Evolutionary conservation across 2,329 filamentous ascomycete species (phyloP).

Genomic region (Aspergillus fijiensis): DNA sequence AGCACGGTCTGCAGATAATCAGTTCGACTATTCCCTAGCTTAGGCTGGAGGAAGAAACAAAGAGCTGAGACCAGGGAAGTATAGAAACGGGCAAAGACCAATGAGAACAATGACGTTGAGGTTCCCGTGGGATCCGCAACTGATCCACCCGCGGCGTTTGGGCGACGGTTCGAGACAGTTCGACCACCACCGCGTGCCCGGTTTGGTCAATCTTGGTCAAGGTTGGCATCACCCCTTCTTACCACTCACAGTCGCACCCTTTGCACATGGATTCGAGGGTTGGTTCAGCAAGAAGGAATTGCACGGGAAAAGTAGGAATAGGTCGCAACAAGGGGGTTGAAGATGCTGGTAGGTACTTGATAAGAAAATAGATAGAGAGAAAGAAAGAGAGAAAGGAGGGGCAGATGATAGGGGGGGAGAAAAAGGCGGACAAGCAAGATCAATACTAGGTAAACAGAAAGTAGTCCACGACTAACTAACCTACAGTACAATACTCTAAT

Average conservation of each 20-base stretch:
- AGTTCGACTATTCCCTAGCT: neutral
- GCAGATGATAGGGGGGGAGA: neutral
- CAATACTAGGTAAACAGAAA: neutral
- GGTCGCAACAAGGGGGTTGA: neutral
- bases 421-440: neutral
- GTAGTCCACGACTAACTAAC: too few relatives aligned
- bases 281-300: neutral
- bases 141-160: constrained; percentile 13
- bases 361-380: neutral
- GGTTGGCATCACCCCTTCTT: neutral
- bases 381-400: neutral
- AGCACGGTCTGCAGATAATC: neutral
- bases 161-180: constrained; percentile 13
- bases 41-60: too few relatives aligned
- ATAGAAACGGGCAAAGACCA: neutral
- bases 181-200: constrained; percentile 7
- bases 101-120: constrained; percentile 11
- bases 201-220: neutral
- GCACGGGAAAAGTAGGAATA: neutral
- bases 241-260: neutral
- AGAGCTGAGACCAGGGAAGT: neutral
- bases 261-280: constrained; percentile 7
- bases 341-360: neutral
- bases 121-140: constrained; percentile 15
- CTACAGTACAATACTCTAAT: too few relatives aligned